Base-by-base conservation (phyloP, 2,329 filamentous ascomycete genomes). In the Aspergillus costaricaensis region DNA sequence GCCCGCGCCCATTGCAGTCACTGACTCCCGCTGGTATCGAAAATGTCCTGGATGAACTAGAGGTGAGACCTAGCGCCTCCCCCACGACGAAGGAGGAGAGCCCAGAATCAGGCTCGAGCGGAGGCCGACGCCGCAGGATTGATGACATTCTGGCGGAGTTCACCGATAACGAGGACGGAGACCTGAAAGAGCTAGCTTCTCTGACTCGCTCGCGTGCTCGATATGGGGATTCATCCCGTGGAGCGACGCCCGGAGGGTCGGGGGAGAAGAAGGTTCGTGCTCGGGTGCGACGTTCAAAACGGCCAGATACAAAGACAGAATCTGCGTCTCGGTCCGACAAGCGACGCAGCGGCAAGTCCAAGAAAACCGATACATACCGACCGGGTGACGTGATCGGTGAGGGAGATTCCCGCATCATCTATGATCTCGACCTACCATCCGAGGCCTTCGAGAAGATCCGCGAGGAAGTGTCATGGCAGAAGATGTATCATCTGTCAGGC, bases 401-500 rank as follows among this genome's bases (percentile, higher is more conserved):
- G 73, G 90, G 92, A 7, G 92, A 96, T 71, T 96, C 91, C 0
- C 84, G 83, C 44, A 83, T 98, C 43, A 81, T 92, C 39, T 81
- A 88, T 63, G 80, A 92, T 63, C 77, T 96, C 32, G 82, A 97
- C 1, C 82, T 90, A 1, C 67, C 76, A 0, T 15, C 65, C 2
- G 80, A 82, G 15, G 83, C 89, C 5, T 97, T 96, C 72, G 82
- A 88, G 19, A 83, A 82, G 41, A 80, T 96, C 15, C 86, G 86
- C 55, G 78, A 84, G 14, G 93, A 98, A 73, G 87, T 97, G 0
- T 80, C 84, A 66, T 99, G 94, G 92, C 89, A 94, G 72, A 89
- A 86, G 65, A 98, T 99, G 95, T 89, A 88, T 47, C 95, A 98
- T 68, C 89, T 94, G 65, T 91, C 91, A 36, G 93, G 95, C 25